Evolutionary conservation across 192 early-diverging fungal species (phyloP).

Genomic region (Linnemannia hyalina): DNA sequence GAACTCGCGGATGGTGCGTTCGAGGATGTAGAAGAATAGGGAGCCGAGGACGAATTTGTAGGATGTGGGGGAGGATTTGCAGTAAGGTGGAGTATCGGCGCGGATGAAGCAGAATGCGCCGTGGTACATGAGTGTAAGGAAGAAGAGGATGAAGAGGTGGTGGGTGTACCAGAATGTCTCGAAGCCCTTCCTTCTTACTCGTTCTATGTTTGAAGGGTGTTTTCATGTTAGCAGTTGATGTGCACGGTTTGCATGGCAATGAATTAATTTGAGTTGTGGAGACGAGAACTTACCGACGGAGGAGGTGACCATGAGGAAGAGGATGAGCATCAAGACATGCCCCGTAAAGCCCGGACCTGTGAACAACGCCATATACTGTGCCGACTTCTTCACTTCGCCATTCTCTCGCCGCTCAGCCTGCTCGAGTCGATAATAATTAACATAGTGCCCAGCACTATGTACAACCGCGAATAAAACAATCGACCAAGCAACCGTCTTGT

Average conservation of each 20-base stretch:
- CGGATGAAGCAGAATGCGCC: conserved; percentile 90
- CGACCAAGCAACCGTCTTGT: conserved; percentile 83
- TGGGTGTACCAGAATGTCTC: conserved; percentile 92
- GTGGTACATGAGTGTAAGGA: conserved; percentile 83
- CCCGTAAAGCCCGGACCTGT: conserved; percentile 87
- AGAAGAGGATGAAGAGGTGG: conserved; percentile 89
- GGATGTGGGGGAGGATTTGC: conserved; percentile 79
- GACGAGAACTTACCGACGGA: conserved; percentile 60
- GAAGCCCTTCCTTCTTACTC: conserved; percentile 70
- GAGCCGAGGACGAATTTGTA: conserved; percentile 87
- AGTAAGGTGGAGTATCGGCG: conserved; percentile 70
- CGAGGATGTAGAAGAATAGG: conserved; percentile 76
- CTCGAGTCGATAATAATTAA: conserved; percentile 78
- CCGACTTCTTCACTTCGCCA: conserved; percentile 43
- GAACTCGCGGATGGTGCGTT: conserved; percentile 80
- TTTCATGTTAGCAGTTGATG: too few species aligned
- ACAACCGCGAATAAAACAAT: conserved; percentile 83
- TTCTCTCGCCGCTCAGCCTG: conserved; percentile 6
- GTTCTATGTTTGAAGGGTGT: conserved; percentile 16
- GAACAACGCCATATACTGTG: conserved; percentile 64
- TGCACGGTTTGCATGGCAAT: neutral
- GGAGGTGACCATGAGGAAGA: conserved; percentile 85
- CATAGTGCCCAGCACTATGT: conserved; percentile 81
- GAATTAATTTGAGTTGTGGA: too few species aligned
- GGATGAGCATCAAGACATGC: conserved; percentile 77